Evolutionary conservation across 106 monocot genomes (phyloP).

Genomic region (Gastrodia elata): DNA sequence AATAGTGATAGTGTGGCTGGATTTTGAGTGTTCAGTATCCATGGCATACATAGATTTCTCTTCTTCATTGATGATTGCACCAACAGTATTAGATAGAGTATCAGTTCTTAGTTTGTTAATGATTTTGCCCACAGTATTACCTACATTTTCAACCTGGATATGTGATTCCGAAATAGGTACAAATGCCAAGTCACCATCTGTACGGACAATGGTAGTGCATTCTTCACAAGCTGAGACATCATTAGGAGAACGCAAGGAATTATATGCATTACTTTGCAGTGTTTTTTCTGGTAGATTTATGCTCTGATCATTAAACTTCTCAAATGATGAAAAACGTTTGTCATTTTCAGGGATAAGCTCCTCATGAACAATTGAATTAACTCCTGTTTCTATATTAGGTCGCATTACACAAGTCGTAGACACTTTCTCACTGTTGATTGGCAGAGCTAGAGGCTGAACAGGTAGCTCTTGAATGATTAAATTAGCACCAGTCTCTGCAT

Average conservation of each 20-base stretch:
- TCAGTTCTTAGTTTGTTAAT: constrained; percentile 3
- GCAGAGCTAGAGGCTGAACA: too few relatives aligned
- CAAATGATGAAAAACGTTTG: background rate
- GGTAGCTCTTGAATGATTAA: background rate
- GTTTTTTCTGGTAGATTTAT: constrained; percentile 11
- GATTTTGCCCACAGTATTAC: background rate
- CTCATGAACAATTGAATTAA: constrained; percentile 6
- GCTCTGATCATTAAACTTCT: constrained; percentile 4
- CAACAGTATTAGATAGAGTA: background rate
- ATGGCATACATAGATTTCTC: constrained; percentile 7
- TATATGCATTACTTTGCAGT: background rate
- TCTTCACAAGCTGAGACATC: background rate
- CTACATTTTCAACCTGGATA: background rate
- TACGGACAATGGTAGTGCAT: background rate
- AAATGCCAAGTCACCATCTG: background rate
- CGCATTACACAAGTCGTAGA: background rate
- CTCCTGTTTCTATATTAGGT: background rate
- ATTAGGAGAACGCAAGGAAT: background rate
- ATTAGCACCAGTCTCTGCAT: background rate
- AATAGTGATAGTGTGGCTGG: constrained; percentile 17
- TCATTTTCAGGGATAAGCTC: background rate
- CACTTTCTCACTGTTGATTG: background rate
- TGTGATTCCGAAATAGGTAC: background rate
- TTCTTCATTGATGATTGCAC: constrained; percentile 2
- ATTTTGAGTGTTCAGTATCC: constrained; percentile 4